Evolutionary conservation across 768 basidiomycete genomes (phyloP).

Genomic region (Boletus subparvulus): DNA sequence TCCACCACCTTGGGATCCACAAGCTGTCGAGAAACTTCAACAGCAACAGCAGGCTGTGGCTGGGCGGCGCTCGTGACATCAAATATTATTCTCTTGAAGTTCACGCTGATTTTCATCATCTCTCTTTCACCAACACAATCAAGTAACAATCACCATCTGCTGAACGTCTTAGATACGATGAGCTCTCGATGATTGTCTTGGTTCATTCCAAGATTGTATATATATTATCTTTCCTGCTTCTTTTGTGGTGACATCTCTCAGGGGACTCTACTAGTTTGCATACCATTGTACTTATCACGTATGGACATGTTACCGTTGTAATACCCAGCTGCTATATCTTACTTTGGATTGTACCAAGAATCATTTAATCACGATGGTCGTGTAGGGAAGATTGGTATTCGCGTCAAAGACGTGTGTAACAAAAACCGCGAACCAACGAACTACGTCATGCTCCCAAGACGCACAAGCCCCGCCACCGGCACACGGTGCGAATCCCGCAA

Average conservation of each 20-base stretch:
- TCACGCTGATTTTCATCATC: background rate
- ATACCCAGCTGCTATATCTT: constrained; percentile 26
- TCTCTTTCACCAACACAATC: background rate
- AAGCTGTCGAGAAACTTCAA: constrained; percentile 34
- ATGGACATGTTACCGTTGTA: constrained; percentile 10
- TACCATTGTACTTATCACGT: constrained; percentile 14
- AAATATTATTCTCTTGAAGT: background rate
- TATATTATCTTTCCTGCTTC: background rate
- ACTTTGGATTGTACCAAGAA: constrained; percentile 2
- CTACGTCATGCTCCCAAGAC: no score
- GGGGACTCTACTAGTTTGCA: constrained; percentile 12
- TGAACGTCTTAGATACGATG: constrained; percentile 1
- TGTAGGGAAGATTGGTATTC: background rate
- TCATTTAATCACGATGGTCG: background rate
- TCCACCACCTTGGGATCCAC: constrained; percentile 72
- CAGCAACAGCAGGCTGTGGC: constrained; percentile 25
- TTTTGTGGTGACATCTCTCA: background rate
- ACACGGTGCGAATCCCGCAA: background rate
- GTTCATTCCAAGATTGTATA: background rate
- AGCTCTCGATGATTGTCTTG: background rate
- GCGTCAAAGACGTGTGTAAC: background rate
- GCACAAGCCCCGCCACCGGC: no score
- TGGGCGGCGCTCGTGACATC: constrained; percentile 8
- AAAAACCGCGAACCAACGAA: no score
- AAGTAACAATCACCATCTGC: background rate